Base-by-base conservation (phyloP, 1,284 basidiomycete genomes). In the Grifola frondosa region DNA sequence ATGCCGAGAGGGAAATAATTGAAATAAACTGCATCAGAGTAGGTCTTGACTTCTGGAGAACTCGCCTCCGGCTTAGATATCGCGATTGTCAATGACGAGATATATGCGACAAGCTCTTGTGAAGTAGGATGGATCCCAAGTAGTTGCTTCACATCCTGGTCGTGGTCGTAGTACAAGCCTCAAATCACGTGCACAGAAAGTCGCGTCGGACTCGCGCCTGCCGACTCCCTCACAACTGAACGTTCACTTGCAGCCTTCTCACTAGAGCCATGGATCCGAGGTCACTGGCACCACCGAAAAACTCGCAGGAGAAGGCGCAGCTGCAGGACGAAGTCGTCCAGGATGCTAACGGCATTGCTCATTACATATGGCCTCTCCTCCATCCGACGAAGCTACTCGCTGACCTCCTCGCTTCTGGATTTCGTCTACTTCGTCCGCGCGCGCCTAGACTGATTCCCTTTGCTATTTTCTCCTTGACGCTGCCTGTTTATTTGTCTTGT, bases 21-120 rank as follows among this genome's bases (percentile, higher is more conserved):
- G 69, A 88, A 78, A 68, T 93, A 97, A 46, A 91, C 80, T 4
- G 78, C 78, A 63, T 95, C 91, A 26, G 85, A 63, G 63, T 91
- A 95, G 0, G 80, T 68, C 61, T 90, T 91, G 62, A 89, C 67
- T 47, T 88, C 77, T 9, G 85, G 80, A n/a, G 57, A 48, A 2
- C 62, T 48, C 50, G 32, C 36, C 37, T 52, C 45, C 42, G 43
- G 36, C 28, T 43, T 41, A 45, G 54, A 42, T 50, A 54, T 46
- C 12, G 49, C 53, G 11, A 59, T 41, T 5, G 66, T 52, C 5
- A 85, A 62, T 3, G 61, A 53, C 5, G 62, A 42, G 30, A 87
- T 64, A 52, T 75, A 78, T 7, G 62, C 53, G 4, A 61, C 32
- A 17, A 88, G 54, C n/a, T 55, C 49, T 8, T 64, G 50, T 6